Evolutionary conservation across 169 alveolate genomes (phyloP).

Genomic region (Eimeria sp.): DNA sequence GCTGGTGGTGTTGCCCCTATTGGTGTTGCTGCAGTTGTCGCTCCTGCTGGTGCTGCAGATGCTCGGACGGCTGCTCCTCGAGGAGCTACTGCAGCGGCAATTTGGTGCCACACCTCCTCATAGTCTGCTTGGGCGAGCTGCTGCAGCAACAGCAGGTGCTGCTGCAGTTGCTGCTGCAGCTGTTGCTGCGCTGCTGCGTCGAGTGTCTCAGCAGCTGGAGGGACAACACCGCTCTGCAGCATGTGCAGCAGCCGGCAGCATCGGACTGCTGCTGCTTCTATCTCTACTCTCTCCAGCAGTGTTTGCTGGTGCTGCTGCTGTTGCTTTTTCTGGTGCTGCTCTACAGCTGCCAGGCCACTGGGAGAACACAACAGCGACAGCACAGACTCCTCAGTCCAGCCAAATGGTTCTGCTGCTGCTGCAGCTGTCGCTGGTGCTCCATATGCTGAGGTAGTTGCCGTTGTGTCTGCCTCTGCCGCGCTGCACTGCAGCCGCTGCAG

Average conservation of each 20-base stretch:
- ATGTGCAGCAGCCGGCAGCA: slow-evolving; percentile 38
- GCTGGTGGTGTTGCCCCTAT: background rate
- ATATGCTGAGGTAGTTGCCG: background rate
- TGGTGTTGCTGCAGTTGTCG: background rate
- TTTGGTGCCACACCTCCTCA: background rate
- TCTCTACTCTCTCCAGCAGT: slow-evolving; percentile 23
- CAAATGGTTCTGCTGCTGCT: background rate
- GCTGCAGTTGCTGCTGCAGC: slow-evolving; percentile 54
- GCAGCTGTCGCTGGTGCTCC: background rate
- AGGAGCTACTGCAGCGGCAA: background rate
- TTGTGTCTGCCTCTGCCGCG: background rate
- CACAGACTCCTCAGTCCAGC: background rate
- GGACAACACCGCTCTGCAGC: slow-evolving; percentile 31
- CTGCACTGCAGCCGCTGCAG: slow-evolving; percentile 36
- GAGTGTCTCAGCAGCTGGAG: slow-evolving; percentile 21
- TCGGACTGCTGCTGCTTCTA: slow-evolving; percentile 48
- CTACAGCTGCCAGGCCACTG: background rate
- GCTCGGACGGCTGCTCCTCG: background rate
- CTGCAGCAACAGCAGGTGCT: slow-evolving; percentile 49
- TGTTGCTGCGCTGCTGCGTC: slow-evolving; percentile 51
- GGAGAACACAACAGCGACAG: slow-evolving; percentile 1
- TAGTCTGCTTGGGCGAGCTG: slow-evolving; percentile 49
- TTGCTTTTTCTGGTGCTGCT: slow-evolving; percentile 8
- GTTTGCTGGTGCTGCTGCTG: background rate
- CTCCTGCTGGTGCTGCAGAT: slow-evolving; percentile 5